Percentiles rank a stretch among this genome's conserved stretches.
Evolutionary conservation across 768 basidiomycete genomes (phyloP).

Genomic region (Scleroderma bovista): DNA sequence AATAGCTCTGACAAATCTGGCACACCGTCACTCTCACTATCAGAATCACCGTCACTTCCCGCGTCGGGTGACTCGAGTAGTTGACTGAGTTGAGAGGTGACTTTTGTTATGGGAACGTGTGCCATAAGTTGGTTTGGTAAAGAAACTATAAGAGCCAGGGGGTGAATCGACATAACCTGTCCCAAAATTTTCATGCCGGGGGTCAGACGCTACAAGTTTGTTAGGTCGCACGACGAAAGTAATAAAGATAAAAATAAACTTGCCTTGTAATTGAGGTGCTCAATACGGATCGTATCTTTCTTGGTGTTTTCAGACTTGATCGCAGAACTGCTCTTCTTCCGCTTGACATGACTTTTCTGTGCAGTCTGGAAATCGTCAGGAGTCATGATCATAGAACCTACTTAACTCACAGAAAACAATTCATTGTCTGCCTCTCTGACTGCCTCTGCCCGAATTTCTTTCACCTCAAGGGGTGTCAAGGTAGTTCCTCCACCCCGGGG

Average conservation of each 20-base stretch:
- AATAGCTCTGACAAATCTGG: slow-evolving; percentile 80
- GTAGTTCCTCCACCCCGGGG: slow-evolving; percentile 91
- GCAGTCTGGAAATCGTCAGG: slow-evolving; percentile 35
- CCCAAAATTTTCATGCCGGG: slow-evolving; percentile 84
- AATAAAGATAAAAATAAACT: slow-evolving; percentile 6
- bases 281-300: slow-evolving; percentile 63
- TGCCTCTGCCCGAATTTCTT: slow-evolving; percentile 79
- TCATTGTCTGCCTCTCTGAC: slow-evolving; percentile 79
- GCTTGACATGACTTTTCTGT: slow-evolving; percentile 32
- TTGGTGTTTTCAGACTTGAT: slow-evolving; percentile 33
- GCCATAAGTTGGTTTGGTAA: slow-evolving; percentile 94
- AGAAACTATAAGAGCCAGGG: slow-evolving; percentile 86
- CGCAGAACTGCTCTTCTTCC: slow-evolving; percentile 46
- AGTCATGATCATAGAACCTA: background rate
- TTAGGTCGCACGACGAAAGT: slow-evolving; percentile 2
- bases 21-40: slow-evolving; percentile 36
- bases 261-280: slow-evolving; percentile 93
- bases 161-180: slow-evolving; percentile 82
- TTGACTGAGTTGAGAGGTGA: slow-evolving; percentile 73
- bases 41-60: slow-evolving; percentile 41
- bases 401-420: slow-evolving; percentile 54
- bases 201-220: slow-evolving; percentile 53
- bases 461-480: slow-evolving; percentile 86
- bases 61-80: slow-evolving; percentile 60
- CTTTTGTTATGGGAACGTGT: slow-evolving; percentile 91